phyloP scores from a whole-genome alignment of 208 protist genomes.

The Spongospora subterranea region DNA sequence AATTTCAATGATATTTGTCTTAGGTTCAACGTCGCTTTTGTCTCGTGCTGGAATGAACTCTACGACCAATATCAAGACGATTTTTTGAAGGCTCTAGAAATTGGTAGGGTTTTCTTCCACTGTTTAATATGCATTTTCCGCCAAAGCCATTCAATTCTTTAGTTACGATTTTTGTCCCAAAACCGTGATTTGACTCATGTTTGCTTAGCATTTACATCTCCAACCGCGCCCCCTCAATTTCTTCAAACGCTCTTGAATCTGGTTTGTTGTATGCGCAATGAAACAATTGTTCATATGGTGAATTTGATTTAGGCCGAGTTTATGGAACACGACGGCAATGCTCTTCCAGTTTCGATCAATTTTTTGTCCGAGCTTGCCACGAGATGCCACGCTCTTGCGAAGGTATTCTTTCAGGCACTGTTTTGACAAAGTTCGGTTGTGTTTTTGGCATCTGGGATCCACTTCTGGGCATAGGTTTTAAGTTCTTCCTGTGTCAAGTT shows the following conservation, averaged over 20 bases:
- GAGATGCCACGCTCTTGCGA: conserved; percentile 83
- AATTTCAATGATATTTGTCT: conserved; percentile 12
- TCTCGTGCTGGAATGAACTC: conserved; percentile 87
- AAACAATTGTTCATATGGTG: not conserved
- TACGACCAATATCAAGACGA: conserved; percentile 65
- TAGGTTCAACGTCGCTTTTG: conserved; percentile 87
- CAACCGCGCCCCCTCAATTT: conserved; percentile 64
- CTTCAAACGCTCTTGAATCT: conserved; percentile 93
- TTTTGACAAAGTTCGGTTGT: no score
- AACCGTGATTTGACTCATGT: no score
- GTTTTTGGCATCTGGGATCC: no score
- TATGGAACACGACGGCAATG: conserved; percentile 90
- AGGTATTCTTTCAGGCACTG: conserved; percentile 77
- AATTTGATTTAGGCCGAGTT: conserved; percentile 82
- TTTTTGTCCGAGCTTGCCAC: conserved; percentile 88
- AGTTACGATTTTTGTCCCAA: no score
- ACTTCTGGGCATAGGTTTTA: no score
- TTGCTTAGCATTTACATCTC: conserved; percentile 53
- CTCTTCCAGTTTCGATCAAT: conserved; percentile 76
- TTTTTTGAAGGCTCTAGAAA: conserved; percentile 66
- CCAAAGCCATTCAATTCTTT: no score
- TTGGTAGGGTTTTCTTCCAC: not conserved
- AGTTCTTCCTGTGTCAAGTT: no score
- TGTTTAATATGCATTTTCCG: not conserved
- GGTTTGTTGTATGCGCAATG: not conserved